A percentile compares a stretch with the other conserved stretches of the same genome.
These are phyloP conservation scores for Penicillium arizonense DNA, from an alignment of 495 filamentous ascomycete species.

Conservation along the genomic window DNA sequence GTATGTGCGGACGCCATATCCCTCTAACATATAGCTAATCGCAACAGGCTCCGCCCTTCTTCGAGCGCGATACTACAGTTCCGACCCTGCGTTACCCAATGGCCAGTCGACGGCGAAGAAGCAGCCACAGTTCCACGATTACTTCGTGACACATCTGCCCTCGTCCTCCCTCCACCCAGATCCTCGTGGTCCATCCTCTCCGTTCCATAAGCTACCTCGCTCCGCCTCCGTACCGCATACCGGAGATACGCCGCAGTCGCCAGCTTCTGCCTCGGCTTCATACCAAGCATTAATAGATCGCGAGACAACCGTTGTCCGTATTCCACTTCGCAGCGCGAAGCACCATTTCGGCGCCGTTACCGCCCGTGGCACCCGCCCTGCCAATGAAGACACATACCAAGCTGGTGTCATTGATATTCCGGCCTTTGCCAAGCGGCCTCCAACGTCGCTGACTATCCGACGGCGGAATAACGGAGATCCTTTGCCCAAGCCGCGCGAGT, in stretches of 20 bases:
- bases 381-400: slow-evolving; percentile 95
- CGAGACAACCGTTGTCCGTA: slow-evolving; percentile 96
- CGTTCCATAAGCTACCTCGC: slow-evolving; percentile 77
- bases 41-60: slow-evolving; percentile 23
- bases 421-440: slow-evolving; percentile 81
- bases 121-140: slow-evolving; percentile 79
- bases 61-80: slow-evolving; percentile 17
- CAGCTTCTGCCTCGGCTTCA: slow-evolving; percentile 57
- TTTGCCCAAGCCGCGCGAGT: slow-evolving; percentile 32
- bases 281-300: slow-evolving; percentile 58
- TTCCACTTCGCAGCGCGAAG: slow-evolving; percentile 88
- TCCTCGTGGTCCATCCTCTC: slow-evolving; percentile 56
- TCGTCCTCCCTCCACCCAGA: slow-evolving; percentile 93
- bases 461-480: slow-evolving; percentile 12
- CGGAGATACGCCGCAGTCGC: slow-evolving; percentile 50
- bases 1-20: slow-evolving; percentile 22
- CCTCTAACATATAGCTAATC: not conserved
- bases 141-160: slow-evolving; percentile 94
- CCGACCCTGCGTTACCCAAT: slow-evolving; percentile 15
- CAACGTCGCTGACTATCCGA: slow-evolving; percentile 61
- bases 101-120: slow-evolving; percentile 13
- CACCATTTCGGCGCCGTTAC: slow-evolving; percentile 86
- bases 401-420: slow-evolving; percentile 91
- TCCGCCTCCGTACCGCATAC: slow-evolving; percentile 79
- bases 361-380: slow-evolving; percentile 75